These are phyloP conservation scores for Lecanicillium sp. DNA, from an alignment of 2,329 filamentous ascomycete genomes.

Conservation along the genomic window DNA sequence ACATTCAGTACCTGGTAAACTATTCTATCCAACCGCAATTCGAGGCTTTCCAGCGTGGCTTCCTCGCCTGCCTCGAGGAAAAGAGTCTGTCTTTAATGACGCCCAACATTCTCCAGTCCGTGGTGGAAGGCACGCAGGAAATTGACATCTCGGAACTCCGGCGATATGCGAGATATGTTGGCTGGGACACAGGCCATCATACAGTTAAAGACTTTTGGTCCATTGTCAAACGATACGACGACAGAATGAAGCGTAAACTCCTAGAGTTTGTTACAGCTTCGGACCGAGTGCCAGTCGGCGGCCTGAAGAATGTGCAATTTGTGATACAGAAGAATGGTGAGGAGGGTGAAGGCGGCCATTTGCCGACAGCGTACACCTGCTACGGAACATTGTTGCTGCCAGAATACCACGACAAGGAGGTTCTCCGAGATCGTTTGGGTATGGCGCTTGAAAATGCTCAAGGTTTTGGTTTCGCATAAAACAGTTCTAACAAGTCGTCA, in stretches of 20 bases:
- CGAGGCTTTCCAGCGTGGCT: constrained; percentile 72
- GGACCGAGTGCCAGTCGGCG: constrained; percentile 82
- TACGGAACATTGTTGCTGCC: constrained; percentile 84
- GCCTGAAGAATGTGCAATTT: constrained; percentile 74
- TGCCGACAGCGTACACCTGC: constrained; percentile 89
- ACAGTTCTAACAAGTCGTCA: no score
- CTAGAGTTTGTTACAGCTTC: constrained; percentile 94
- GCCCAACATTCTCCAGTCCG: constrained; percentile 59
- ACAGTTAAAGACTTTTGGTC: constrained; percentile 78
- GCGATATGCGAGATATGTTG: constrained; percentile 67
- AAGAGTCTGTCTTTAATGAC: constrained; percentile 66
- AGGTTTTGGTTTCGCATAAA: constrained; percentile 76
- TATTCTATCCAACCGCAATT: constrained; percentile 71
- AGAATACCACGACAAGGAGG: constrained; percentile 64
- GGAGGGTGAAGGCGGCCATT: constrained; percentile 42
- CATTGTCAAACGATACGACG: constrained; percentile 59
- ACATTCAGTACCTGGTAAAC: constrained; percentile 75
- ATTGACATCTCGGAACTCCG: constrained; percentile 72
- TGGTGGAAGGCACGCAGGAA: constrained; percentile 76
- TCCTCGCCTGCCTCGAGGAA: constrained; percentile 63
- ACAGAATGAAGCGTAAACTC: constrained; percentile 63
- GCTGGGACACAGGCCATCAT: constrained; percentile 62
- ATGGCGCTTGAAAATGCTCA: constrained; percentile 82
- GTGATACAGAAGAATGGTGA: constrained; percentile 70
- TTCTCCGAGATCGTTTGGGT: constrained; percentile 65